A percentile compares a stretch with the other conserved stretches of the same genome.
These are phyloP conservation scores for Phytophthora hybrid DNA, from an alignment of 352 stramenopile genomes.

Conservation along the genomic window DNA sequence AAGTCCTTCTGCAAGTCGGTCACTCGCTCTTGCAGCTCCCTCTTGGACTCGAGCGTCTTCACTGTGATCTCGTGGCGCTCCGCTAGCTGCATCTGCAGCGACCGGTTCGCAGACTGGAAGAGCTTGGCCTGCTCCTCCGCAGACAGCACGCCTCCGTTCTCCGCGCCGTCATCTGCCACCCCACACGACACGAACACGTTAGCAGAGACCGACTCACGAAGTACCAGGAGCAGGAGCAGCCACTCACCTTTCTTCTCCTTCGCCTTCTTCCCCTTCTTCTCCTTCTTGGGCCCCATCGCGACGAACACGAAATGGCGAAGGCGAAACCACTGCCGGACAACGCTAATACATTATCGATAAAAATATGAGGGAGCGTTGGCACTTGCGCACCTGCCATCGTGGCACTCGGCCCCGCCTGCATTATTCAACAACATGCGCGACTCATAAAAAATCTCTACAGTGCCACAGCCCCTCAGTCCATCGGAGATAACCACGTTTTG, in stretches of 20 bases:
- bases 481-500: neutral
- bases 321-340: slow-evolving; percentile 21
- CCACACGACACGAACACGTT: neutral
- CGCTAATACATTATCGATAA: slow-evolving; percentile 36
- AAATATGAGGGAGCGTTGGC: slow-evolving; percentile 34
- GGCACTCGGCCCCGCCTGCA: too few species aligned
- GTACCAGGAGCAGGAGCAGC: neutral
- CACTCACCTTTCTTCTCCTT: slow-evolving; percentile 81
- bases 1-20: slow-evolving; percentile 87
- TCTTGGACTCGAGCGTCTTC: slow-evolving; percentile 90
- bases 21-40: slow-evolving; percentile 85
- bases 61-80: slow-evolving; percentile 87
- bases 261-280: slow-evolving; percentile 77
- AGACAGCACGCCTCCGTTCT: slow-evolving; percentile 78
- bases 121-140: slow-evolving; percentile 88
- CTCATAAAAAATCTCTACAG: slow-evolving; percentile 26
- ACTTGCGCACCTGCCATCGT: neutral
- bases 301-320: slow-evolving; percentile 25
- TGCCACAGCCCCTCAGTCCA: neutral
- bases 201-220: neutral
- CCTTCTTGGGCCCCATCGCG: slow-evolving; percentile 75
- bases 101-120: slow-evolving; percentile 84
- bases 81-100: slow-evolving; percentile 90
- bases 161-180: slow-evolving; percentile 68
- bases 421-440: slow-evolving; percentile 1